Percentiles rank a stretch among this genome's conserved stretches.
phyloP scores from a whole-genome alignment of 495 filamentous ascomycete genomes.

The Penicillium robsamsonii region DNA sequence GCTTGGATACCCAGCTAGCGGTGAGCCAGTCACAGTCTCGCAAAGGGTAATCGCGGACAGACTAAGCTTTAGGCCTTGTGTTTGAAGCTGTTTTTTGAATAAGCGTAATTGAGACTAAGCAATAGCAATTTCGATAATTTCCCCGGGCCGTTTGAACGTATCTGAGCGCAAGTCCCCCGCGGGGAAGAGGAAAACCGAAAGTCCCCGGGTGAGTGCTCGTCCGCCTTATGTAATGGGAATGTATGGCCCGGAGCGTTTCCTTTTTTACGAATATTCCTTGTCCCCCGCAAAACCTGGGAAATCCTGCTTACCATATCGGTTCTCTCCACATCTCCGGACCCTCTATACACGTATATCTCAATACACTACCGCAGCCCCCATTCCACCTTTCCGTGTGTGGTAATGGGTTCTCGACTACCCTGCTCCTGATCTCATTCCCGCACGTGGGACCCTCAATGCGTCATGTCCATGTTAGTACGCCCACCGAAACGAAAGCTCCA shows the following conservation, averaged over 20 bases:
- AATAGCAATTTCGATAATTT: not conserved
- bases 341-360: not conserved
- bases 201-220: conserved; percentile 25
- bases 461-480: conserved; percentile 41
- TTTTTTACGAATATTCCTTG: not conserved
- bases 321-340: not conserved
- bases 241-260: not conserved
- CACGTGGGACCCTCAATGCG: conserved; percentile 4
- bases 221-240: conserved; percentile 15
- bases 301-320: conserved; percentile 9
- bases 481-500: conserved; percentile 40
- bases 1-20: conserved; percentile 17
- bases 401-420: conserved; percentile 17
- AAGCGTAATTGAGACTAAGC: not conserved
- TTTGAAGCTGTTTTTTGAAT: not conserved
- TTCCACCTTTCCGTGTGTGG: conserved; percentile 1
- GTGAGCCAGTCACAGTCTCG: conserved; percentile 22
- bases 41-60: conserved; percentile 21
- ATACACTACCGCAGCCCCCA: not conserved
- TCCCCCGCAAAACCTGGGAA: conserved; percentile 18
- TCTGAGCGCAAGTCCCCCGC: conserved; percentile 20
- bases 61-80: not conserved
- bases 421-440: conserved; percentile 6
- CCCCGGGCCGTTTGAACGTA: not conserved
- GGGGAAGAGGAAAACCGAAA: conserved; percentile 23